Evolutionary conservation across 805 yeast genomes (phyloP), one percentile per base, ranked within the genome.

Genomic region (Ogataea dorogensis): DNA sequence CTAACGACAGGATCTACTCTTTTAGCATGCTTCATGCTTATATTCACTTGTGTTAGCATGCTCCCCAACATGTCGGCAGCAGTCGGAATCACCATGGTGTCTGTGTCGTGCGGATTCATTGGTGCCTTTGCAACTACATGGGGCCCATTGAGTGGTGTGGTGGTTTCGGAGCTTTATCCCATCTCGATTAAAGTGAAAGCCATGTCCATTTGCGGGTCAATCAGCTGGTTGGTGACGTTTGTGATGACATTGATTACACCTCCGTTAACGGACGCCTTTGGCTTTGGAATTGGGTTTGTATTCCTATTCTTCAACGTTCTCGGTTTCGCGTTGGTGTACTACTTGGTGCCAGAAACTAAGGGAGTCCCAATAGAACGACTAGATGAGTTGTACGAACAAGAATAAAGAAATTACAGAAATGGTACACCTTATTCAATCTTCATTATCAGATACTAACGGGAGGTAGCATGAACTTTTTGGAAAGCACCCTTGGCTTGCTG

Each of bases 401-500:
- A 31, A 19, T 15, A 23, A 22, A 26, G 22, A 13, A 24, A 24
- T 27, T 40, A 42, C 45, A 20, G 26, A 22, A 12, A 9, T 14
- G 24, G 33, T 28, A 28, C 33, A 28, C 31, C 33, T 28, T 28
- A 28, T 15, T 31, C 31, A 28, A 24, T 32, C 42, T 32, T 31
- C 37, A 31, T 35, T 35, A 35, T 28, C 63, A 30, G 24, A 23
- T 30, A 30, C 82, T 87, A 88, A 84, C 96, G 96, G 72, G 96
- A 87, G 67, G 95, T 83, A 62, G 96, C 94, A 60, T 80, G 82
- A 63, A 88, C 96, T 79, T 88, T 88, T 75, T 85, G 93, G 87
- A 85, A 86, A 70, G 95, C 87, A 79, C 97, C 97, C 80, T 86
- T 88, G 65, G 91, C 88, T 71, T 83, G 93, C 80, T 87, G 94